Evolutionary conservation across 2,329 filamentous ascomycete genomes (phyloP), one percentile per base, ranked within the genome.

Genomic region (Beauveria sp.): DNA sequence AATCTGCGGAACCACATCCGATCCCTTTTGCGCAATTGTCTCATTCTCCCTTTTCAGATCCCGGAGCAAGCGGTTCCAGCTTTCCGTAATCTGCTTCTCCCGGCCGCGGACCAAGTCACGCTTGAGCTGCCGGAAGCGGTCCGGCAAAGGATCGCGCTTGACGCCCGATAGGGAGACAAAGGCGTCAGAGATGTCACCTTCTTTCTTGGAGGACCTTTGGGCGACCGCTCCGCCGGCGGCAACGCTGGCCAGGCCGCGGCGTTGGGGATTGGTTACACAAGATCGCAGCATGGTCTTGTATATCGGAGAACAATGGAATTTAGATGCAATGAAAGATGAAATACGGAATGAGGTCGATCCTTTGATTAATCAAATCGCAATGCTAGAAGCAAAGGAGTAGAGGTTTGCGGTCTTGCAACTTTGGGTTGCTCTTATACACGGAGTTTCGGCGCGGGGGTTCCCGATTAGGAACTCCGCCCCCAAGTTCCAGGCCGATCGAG

Each of bases 111-210:
- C 73, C 12, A 87, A 72, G 0, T 75, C 72, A n/a, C 74, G 70
- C 66, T 88, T 88, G 12, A 86, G 73, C 24, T 80, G 69, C 8
- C 83, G 77, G 66, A 83, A 88, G 0, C 82, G 75, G 62, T 79
- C 74, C 0, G 84, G 84, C 0, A 88, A 74, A 0, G 80, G 77
- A 12, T 72, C 67, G 5, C 73, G 67, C 8, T 73, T 67, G 2
- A 68, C 68, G 0, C 82, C 81, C 0, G 83, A 84, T 2, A 88
- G 72, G 0, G 84, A 87, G 0, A 80, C 79, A 61, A 88, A 88
- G 1, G 83, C 74, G 56, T 84, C 83, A 0, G 84, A 84, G 40
- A 88, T 87, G 64, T 86, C 80, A 3, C 85, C 85, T 65, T 84
- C 82, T 44, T 80, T 77, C 65, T 84, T 85, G 14, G 65, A 20